A percentile compares a stretch with the other conserved stretches of the same genome.
Conservation (phyloP, 169 alveolate species). For the Plasmodium gonderi region DNA sequence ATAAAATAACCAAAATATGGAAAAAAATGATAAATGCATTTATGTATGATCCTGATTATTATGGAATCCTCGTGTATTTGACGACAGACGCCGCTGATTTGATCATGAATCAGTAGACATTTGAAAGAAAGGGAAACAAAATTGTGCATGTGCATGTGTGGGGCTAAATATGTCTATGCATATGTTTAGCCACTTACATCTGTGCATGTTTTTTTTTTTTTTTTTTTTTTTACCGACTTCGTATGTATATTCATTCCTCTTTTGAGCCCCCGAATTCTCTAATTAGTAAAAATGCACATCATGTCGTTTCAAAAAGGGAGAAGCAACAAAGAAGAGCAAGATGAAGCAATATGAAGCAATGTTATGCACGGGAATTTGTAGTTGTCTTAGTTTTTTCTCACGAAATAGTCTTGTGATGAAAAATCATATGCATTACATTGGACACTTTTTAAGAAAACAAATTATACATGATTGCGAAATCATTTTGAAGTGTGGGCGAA, state of each 20-base stretch:
- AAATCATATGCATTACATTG: background rate
- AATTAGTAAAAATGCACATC: too few relatives aligned
- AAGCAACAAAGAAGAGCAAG: too few relatives aligned
- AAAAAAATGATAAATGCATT: background rate
- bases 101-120: background rate
- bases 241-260: too few relatives aligned
- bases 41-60: background rate
- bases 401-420: background rate
- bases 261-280: too few relatives aligned
- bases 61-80: background rate
- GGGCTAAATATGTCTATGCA: too few relatives aligned
- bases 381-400: background rate
- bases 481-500: background rate
- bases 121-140: too few relatives aligned
- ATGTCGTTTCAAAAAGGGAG: too few relatives aligned
- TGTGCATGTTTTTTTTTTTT: too few relatives aligned
- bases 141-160: too few relatives aligned
- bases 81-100: conserved; percentile 4
- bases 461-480: background rate
- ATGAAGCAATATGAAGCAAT: too few relatives aligned
- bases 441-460: background rate
- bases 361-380: background rate
- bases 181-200: too few relatives aligned
- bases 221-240: too few relatives aligned
- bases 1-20: background rate